Evolutionary conservation across 2,329 filamentous ascomycete genomes (phyloP).

Genomic region (Neonectria sp.): DNA sequence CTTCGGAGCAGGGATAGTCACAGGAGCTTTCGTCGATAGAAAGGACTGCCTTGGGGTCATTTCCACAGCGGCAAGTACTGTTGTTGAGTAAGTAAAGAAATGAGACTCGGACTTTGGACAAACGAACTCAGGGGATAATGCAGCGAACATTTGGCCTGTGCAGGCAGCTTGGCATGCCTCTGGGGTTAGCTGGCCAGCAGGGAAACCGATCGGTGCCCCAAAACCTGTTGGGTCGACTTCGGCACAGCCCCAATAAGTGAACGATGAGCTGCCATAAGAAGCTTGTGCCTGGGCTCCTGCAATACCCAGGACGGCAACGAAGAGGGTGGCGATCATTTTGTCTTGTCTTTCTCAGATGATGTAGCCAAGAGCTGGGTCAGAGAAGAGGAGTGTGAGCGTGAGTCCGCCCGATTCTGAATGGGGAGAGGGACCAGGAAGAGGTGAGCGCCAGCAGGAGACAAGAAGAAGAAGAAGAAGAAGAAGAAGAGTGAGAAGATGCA

Average conservation of each 20-base stretch:
- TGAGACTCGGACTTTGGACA: not conserved
- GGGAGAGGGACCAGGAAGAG: not conserved
- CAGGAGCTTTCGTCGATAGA: slow-evolving; percentile 49
- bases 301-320: slow-evolving; percentile 43
- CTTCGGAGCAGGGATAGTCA: slow-evolving; percentile 50
- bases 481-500: not conserved
- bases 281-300: slow-evolving; percentile 30
- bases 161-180: slow-evolving; percentile 39
- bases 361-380: not conserved
- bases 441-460: not conserved
- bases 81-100: slow-evolving; percentile 20
- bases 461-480: too few relatives aligned
- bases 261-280: slow-evolving; percentile 34
- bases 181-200: slow-evolving; percentile 37
- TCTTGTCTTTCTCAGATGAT: not conserved
- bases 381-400: too few relatives aligned
- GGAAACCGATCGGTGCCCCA: slow-evolving; percentile 28
- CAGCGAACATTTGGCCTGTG: slow-evolving; percentile 39
- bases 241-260: slow-evolving; percentile 46
- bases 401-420: not conserved
- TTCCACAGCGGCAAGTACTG: slow-evolving; percentile 55
- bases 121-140: slow-evolving; percentile 51
- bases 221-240: slow-evolving; percentile 38
- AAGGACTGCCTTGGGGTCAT: slow-evolving; percentile 49
- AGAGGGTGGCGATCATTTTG: slow-evolving; percentile 42